Conservation (phyloP, 306 rosid genomes). For the Herpetospermum pedunculosum region DNA sequence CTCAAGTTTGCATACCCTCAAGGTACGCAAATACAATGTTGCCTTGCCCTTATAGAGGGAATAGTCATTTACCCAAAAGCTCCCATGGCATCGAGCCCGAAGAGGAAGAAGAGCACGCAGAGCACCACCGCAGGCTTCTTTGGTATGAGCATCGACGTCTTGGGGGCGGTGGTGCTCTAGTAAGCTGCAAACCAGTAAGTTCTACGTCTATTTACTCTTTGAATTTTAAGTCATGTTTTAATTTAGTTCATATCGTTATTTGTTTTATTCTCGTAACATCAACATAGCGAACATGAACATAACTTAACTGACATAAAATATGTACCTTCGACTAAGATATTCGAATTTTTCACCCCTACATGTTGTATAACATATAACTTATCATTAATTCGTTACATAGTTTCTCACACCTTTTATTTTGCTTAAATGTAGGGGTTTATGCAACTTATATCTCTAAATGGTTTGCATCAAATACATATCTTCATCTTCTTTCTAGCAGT, state of each 20-base stretch:
- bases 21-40: constrained; percentile 44
- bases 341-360: too few relatives aligned
- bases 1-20: constrained; percentile 40
- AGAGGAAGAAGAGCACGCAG: background rate
- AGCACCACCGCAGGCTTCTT: constrained; percentile 55
- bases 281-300: too few relatives aligned
- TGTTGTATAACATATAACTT: too few relatives aligned
- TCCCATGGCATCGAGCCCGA: background rate
- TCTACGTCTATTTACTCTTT: too few relatives aligned
- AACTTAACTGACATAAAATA: too few relatives aligned
- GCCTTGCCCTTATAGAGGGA: constrained; percentile 41
- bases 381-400: too few relatives aligned
- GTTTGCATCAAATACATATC: constrained; percentile 83
- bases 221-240: too few relatives aligned
- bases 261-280: too few relatives aligned
- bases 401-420: background rate
- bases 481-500: constrained; percentile 89
- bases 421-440: constrained; percentile 35
- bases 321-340: too few relatives aligned
- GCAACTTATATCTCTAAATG: constrained; percentile 65
- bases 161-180: constrained; percentile 1
- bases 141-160: constrained; percentile 56
- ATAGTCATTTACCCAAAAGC: background rate
- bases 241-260: too few relatives aligned
- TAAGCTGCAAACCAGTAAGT: constrained; percentile 29